Conservation (phyloP, 1,284 basidiomycete species). For the Heterobasidion parviporum region DNA sequence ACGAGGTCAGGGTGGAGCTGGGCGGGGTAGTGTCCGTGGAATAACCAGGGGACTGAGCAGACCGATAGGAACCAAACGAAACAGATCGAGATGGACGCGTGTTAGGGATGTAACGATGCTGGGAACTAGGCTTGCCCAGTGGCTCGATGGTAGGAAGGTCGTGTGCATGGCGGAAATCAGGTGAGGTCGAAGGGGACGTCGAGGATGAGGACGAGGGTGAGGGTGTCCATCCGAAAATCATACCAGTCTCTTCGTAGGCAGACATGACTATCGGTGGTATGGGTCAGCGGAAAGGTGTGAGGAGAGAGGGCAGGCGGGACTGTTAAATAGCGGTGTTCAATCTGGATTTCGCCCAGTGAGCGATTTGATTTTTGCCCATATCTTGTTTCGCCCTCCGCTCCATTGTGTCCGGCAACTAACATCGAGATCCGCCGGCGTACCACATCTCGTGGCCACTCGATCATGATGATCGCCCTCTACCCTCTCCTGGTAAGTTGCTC, state of each 20-base stretch:
- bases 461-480: neutral
- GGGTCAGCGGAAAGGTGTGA: neutral
- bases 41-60: neutral
- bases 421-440: neutral
- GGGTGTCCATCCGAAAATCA: neutral
- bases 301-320: neutral
- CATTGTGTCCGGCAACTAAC: neutral
- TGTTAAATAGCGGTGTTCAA: neutral
- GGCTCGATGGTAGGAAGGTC: neutral
- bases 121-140: neutral
- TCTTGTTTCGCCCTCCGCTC: neutral
- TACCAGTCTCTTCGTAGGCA: neutral
- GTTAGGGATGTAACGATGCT: too few relatives aligned
- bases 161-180: neutral
- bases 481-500: too few relatives aligned
- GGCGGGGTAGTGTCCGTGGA: neutral
- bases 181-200: neutral
- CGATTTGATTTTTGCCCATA: neutral
- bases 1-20: conserved; percentile 8
- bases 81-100: too few relatives aligned
- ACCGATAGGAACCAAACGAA: too few relatives aligned
- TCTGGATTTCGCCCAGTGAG: neutral
- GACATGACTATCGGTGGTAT: neutral
- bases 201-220: neutral
- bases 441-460: neutral